Percentiles rank a stretch among this genome's conserved stretches.
phyloP scores from a whole-genome alignment of 768 basidiomycete species.

The Fomitopsis pulvina region DNA sequence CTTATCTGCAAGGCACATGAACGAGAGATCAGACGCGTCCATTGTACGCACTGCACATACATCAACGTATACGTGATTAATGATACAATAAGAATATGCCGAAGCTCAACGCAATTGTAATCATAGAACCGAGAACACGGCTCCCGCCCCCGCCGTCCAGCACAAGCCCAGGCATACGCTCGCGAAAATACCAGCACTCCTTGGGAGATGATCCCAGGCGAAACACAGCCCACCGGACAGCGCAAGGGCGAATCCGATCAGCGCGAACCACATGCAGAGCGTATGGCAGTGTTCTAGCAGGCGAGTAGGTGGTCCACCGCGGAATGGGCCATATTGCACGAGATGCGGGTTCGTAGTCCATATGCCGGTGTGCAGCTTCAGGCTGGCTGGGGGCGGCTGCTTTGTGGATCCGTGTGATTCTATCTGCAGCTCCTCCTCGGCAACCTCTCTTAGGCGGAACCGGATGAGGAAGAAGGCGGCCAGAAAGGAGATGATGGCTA shows the following conservation, averaged over 20 bases:
- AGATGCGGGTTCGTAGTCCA: slow-evolving; percentile 44
- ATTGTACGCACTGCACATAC: too few species aligned
- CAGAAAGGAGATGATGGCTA: slow-evolving; percentile 42
- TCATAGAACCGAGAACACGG: slow-evolving; percentile 3
- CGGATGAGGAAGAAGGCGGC: slow-evolving; percentile 50
- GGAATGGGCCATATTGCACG: slow-evolving; percentile 44
- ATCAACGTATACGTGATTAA: too few species aligned
- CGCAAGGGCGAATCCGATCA: slow-evolving; percentile 44
- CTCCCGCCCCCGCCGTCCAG: slow-evolving; percentile 16
- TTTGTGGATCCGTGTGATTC: slow-evolving; percentile 26
- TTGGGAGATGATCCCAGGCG: slow-evolving; percentile 42
- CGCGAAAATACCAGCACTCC: slow-evolving; percentile 39
- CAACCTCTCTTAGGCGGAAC: slow-evolving; percentile 49
- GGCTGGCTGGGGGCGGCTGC: not conserved
- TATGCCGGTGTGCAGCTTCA: slow-evolving; percentile 19
- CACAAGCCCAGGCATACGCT: slow-evolving; percentile 33
- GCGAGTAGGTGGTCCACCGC: slow-evolving; percentile 32
- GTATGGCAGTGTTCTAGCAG: slow-evolving; percentile 45
- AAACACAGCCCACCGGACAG: slow-evolving; percentile 44
- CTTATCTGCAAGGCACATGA: too few species aligned
- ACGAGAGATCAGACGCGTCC: too few species aligned
- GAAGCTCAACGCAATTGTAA: too few species aligned
- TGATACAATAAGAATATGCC: too few species aligned
- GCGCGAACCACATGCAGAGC: slow-evolving; percentile 41
- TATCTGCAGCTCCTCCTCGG: slow-evolving; percentile 36